These are phyloP conservation scores for Dunaliella sp. DNA, from an alignment of 139 green algal species.

Conservation along the genomic window DNA sequence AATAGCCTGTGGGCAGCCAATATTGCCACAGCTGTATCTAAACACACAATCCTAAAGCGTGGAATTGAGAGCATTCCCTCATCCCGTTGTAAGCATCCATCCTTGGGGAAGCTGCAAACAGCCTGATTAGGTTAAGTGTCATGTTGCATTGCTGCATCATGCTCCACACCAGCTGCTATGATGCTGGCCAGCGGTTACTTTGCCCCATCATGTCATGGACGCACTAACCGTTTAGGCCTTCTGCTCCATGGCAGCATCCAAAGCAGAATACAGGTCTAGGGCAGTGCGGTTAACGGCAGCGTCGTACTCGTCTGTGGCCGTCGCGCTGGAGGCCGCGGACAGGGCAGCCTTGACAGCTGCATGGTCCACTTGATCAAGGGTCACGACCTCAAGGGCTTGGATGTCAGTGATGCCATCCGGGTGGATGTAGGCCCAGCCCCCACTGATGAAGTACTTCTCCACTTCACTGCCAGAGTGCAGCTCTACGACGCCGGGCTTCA, in stretches of 20 bases:
- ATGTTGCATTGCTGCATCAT: too few relatives aligned
- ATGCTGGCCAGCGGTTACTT: not conserved
- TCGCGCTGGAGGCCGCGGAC: conserved; percentile 18
- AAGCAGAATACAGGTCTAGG: conserved; percentile 49
- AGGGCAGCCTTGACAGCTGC: conserved; percentile 53
- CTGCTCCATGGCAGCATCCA: conserved; percentile 50
- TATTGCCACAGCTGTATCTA: too few relatives aligned
- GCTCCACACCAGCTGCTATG: not conserved
- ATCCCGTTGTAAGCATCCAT: too few relatives aligned
- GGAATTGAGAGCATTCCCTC: too few relatives aligned
- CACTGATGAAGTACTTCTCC: conserved; percentile 60
- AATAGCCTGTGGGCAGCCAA: too few relatives aligned
- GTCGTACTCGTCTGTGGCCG: conserved; percentile 55
- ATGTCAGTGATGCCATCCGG: conserved; percentile 57
- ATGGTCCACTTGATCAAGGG: conserved; percentile 47
- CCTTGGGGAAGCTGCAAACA: too few relatives aligned
- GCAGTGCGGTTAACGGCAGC: conserved; percentile 48
- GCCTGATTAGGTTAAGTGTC: too few relatives aligned
- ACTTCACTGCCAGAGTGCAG: conserved; percentile 46
- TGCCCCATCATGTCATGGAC: not conserved
- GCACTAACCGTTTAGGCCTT: conserved; percentile 31
- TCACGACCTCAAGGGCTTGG: conserved; percentile 52
- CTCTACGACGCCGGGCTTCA: conserved; percentile 54
- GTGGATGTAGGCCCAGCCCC: conserved; percentile 62
- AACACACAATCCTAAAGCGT: too few relatives aligned